phyloP scores from a whole-genome alignment of 2,329 filamentous ascomycete species.

The Thyridium curvatum region DNA sequence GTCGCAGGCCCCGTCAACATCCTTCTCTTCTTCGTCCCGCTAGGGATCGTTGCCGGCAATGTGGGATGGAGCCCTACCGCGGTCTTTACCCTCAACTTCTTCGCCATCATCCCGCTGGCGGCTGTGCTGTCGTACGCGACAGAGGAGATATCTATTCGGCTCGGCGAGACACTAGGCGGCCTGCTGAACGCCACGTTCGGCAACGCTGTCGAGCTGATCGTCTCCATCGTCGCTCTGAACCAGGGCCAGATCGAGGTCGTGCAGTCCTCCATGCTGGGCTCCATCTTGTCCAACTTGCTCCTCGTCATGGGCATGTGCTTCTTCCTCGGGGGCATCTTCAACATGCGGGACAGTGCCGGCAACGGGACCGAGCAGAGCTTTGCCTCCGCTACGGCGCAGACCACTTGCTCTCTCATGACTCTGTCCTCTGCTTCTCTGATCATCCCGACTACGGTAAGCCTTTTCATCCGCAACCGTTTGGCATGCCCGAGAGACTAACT shows the following conservation, averaged over 20 bases:
- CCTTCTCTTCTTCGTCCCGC: conserved; percentile 65
- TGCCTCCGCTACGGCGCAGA: conserved; percentile 71
- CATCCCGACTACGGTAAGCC: conserved; percentile 62
- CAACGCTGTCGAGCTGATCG: conserved; percentile 75
- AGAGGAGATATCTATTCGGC: conserved; percentile 65
- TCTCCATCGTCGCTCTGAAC: conserved; percentile 83
- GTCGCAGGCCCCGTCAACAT: conserved; percentile 56
- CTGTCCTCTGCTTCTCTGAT: conserved; percentile 72
- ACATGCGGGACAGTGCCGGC: conserved; percentile 50
- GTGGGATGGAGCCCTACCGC: conserved; percentile 57
- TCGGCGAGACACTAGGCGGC: conserved; percentile 70
- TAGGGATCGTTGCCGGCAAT: conserved; percentile 63
- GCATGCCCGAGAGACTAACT: no score
- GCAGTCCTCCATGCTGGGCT: conserved; percentile 96
- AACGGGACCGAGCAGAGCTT: conserved; percentile 62
- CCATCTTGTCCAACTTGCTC: conserved; percentile 89
- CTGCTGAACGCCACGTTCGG: conserved; percentile 72
- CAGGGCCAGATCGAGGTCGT: conserved; percentile 89
- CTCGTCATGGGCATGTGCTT: conserved; percentile 81
- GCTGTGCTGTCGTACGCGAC: conserved; percentile 82
- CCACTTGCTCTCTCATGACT: conserved; percentile 68
- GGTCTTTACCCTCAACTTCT: conserved; percentile 73
- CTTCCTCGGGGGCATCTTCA: conserved; percentile 64
- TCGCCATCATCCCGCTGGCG: conserved; percentile 83
- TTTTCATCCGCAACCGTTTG: no score